These are phyloP conservation scores for Plasmodium vivax DNA, from an alignment of 169 alveolate species.

Conservation along the genomic window DNA sequence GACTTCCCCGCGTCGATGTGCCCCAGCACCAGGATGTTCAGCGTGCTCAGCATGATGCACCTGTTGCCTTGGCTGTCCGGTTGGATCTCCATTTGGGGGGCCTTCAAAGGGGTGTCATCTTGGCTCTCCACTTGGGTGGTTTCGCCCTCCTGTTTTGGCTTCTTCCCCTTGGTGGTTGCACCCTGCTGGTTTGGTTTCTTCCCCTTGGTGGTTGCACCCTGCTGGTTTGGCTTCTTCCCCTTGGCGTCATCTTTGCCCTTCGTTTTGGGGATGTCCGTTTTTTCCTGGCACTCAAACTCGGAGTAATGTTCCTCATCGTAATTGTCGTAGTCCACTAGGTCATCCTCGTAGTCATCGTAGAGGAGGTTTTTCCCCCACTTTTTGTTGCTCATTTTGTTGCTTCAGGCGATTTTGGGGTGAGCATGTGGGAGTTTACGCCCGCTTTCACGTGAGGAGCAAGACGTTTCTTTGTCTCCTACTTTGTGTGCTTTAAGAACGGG, in stretches of 20 bases:
- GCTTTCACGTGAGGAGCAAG: neutral
- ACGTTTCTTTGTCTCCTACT: neutral
- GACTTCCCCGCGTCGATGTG: constrained; percentile 86
- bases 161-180: neutral
- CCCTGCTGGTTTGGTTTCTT: neutral
- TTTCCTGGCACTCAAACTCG: constrained; percentile 31
- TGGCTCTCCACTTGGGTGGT: constrained; percentile 9
- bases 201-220: neutral
- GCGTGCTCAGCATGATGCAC: constrained; percentile 66
- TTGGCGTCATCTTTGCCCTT: neutral
- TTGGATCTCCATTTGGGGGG: neutral
- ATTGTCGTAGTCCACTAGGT: constrained; percentile 50
- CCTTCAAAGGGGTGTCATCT: neutral
- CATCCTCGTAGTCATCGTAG: constrained; percentile 58
- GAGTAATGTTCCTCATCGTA: constrained; percentile 60
- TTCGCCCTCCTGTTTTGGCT: neutral
- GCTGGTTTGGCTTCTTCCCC: constrained; percentile 3
- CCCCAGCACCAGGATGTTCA: constrained; percentile 83
- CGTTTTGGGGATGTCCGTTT: neutral
- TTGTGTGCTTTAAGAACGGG: neutral
- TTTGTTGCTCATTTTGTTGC: constrained; percentile 49
- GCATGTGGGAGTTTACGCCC: neutral
- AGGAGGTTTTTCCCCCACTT: constrained; percentile 19
- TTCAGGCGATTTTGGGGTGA: neutral
- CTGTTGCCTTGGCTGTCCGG: constrained; percentile 11